These are phyloP conservation scores for Eragrostis nindensis DNA, from an alignment of 176 grass and related monocot genomes.

Conservation along the genomic window DNA sequence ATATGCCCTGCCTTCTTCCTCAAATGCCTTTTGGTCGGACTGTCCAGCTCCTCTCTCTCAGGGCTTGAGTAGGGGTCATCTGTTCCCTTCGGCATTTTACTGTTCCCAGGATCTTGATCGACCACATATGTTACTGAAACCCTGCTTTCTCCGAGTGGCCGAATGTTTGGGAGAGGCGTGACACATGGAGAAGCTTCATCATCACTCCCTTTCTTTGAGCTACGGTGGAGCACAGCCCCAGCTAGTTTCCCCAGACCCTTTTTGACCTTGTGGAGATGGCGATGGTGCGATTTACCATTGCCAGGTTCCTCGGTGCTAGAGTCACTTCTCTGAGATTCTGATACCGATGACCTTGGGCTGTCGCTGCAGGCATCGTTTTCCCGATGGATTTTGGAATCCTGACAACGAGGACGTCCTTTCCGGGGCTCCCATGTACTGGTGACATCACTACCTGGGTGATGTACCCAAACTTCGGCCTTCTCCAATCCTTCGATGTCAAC, in stretches of 20 bases:
- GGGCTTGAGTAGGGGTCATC: slow-evolving; percentile 35
- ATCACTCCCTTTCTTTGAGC: slow-evolving; percentile 41
- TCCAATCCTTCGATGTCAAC: slow-evolving; percentile 79
- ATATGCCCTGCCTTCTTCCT: slow-evolving; percentile 64
- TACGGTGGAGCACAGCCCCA: slow-evolving; percentile 55
- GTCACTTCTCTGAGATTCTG: slow-evolving; percentile 67
- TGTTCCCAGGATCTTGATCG: slow-evolving; percentile 41
- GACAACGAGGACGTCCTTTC: slow-evolving; percentile 60
- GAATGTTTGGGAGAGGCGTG: slow-evolving; percentile 58
- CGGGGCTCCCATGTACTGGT: slow-evolving; percentile 64
- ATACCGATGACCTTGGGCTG: slow-evolving; percentile 54
- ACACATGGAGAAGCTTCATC: slow-evolving; percentile 37
- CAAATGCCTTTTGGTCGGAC: slow-evolving; percentile 46
- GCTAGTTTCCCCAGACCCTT: slow-evolving; percentile 76
- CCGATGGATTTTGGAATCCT: slow-evolving; percentile 58
- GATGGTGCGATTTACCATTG: slow-evolving; percentile 38
- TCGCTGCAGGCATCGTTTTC: slow-evolving; percentile 52
- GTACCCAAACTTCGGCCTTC: slow-evolving; percentile 79
- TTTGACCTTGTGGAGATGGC: slow-evolving; percentile 56
- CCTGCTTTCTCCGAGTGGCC: slow-evolving; percentile 60
- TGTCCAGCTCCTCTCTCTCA: slow-evolving; percentile 39
- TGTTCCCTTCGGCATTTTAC: slow-evolving; percentile 1
- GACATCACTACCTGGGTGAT: slow-evolving; percentile 70
- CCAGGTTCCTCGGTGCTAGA: slow-evolving; percentile 62
- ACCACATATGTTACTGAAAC: slow-evolving; percentile 58